Base-by-base conservation (phyloP, 768 basidiomycete genomes). In the Termitomyces sp. region DNA sequence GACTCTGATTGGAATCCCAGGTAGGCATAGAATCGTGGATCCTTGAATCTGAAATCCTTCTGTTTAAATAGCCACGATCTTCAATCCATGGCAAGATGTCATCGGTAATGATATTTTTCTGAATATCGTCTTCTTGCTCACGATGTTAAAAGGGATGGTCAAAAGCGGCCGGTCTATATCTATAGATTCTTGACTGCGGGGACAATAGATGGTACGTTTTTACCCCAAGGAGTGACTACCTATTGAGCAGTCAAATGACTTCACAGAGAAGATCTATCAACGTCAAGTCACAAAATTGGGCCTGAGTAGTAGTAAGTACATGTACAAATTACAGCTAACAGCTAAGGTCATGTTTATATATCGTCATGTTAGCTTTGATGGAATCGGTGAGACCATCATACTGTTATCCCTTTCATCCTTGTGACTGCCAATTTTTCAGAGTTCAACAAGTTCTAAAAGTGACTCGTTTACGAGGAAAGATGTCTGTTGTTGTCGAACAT, bases 1-100 rank as follows among this genome's bases (percentile, higher is more conserved):
- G 95, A 97, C 70, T 90, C 88, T 20, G 94, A 95, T 67, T 97
- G 94, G 94, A 96, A 95, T 73, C 94, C 94, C 37, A 92, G 91
- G 88, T 86, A 52, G 53, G 68, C 22, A 50, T 37, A 22, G 16
- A 18, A 31, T n/a, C 47, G 33, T 13, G 12, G 18, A 34, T 24
- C 7, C 27, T n/a, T 5, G 4, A 33, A 24, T 51, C 30, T 34
- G 31, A 41, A 44, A 39, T 41, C 31, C 27, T 20, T 55, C 58
- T 22, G 36, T 22, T 11, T 16, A 15, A 48, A 31, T 57, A 93
- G 90, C 66, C 91, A 91, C 66, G 97, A 99, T 73, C 72, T 95
- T 18, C 97, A 99, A 72, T 89, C 97, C 2, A 98, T 98, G 96
- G 96, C 95, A 54, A 85, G 96, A 51, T 96, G 95, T 68, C 93